phyloP scores from a whole-genome alignment of 2,329 filamentous ascomycete genomes.

The Colletotrichum chrysophilum region DNA sequence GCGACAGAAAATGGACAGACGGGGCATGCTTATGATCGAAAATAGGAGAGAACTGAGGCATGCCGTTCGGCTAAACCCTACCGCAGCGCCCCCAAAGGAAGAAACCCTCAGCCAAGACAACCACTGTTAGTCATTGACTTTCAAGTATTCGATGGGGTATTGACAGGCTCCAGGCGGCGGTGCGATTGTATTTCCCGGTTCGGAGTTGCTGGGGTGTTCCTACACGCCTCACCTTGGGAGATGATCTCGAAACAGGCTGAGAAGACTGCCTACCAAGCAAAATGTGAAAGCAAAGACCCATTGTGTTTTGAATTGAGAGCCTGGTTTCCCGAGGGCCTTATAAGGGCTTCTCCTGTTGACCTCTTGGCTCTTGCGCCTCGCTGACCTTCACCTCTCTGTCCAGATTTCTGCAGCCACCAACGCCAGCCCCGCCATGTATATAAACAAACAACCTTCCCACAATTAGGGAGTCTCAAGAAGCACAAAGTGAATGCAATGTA shows the following conservation, averaged over 20 bases:
- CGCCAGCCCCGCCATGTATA: not conserved
- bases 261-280: no score
- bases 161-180: not conserved
- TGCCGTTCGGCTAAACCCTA: no score
- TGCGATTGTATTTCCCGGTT: accelerated
- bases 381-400: accelerated
- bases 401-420: not conserved
- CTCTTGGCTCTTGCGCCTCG: not conserved
- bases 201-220: not conserved
- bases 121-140: not conserved
- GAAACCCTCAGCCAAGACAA: not conserved
- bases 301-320: not conserved
- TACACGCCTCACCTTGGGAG: accelerated
- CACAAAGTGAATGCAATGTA: no score
- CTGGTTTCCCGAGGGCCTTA: not conserved
- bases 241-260: accelerated
- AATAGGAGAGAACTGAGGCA: no score
- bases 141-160: not conserved
- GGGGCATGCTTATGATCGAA: no score
- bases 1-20: not conserved
- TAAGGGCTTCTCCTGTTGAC: accelerated
- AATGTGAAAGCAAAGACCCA: no score
- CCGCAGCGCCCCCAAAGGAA: no score
- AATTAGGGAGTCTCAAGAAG: not conserved
- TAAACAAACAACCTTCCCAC: not conserved